Conservation (phyloP, 768 basidiomycete genomes). For the Austroboletus festivus region DNA sequence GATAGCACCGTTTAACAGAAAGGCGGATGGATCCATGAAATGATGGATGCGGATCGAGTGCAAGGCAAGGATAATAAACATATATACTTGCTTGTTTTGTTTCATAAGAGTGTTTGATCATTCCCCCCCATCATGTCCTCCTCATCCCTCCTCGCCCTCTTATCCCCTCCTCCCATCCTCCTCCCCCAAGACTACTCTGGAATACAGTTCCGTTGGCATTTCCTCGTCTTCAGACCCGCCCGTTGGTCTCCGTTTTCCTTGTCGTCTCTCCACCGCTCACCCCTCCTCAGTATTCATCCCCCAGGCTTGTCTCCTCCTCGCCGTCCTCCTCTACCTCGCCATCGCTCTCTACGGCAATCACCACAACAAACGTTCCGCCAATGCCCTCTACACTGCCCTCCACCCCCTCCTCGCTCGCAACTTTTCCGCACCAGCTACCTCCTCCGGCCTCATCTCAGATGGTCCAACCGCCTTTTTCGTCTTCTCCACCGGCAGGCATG, state of each 20-base stretch:
- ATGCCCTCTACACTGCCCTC: slow-evolving; percentile 64
- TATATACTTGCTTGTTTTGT: too few species aligned
- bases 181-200: slow-evolving; percentile 64
- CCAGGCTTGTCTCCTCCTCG: slow-evolving; percentile 57
- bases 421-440: slow-evolving; percentile 65
- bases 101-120: too few species aligned
- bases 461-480: slow-evolving; percentile 78
- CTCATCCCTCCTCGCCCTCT: slow-evolving; percentile 9
- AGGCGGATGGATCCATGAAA: slow-evolving; percentile 27
- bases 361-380: slow-evolving; percentile 57
- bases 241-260: slow-evolving; percentile 34
- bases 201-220: slow-evolving; percentile 67
- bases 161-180: slow-evolving; percentile 7
- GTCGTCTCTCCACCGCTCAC: neutral
- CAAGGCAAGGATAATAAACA: too few species aligned
- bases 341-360: slow-evolving; percentile 59
- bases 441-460: slow-evolving; percentile 55
- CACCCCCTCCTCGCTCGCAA: slow-evolving; percentile 67
- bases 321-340: slow-evolving; percentile 52
- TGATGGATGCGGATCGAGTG: slow-evolving; percentile 3
- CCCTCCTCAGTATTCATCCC: slow-evolving; percentile 52
- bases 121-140: slow-evolving; percentile 7
- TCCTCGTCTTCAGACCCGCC: slow-evolving; percentile 79
- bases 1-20: slow-evolving; percentile 16
- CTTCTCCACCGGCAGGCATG: slow-evolving; percentile 85